Evolutionary conservation across 2,329 filamentous ascomycete species (phyloP).

Genomic region (Amphichorda felina): DNA sequence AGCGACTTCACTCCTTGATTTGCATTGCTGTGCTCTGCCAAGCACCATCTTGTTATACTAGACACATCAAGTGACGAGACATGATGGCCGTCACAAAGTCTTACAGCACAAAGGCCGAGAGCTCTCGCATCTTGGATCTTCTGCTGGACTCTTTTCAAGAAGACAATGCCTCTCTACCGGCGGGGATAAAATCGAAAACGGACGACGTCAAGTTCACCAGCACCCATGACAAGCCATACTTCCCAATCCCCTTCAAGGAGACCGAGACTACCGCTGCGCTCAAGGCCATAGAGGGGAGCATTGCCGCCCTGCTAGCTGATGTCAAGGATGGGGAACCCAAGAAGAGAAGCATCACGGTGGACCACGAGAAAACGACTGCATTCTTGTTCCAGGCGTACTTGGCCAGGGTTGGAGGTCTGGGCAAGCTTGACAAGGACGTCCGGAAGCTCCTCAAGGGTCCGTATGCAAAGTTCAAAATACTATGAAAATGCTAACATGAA

Average conservation of each 20-base stretch:
- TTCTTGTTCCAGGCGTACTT: slow-evolving; percentile 27
- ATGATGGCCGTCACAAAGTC: slow-evolving; percentile 2
- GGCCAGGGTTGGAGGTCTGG: slow-evolving; percentile 21
- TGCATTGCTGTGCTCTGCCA: too few species aligned
- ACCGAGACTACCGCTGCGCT: slow-evolving; percentile 29
- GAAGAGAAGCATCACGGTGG: slow-evolving; percentile 13
- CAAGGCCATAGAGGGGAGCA: slow-evolving; percentile 27
- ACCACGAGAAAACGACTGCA: slow-evolving; percentile 26
- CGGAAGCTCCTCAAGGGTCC: slow-evolving; percentile 17
- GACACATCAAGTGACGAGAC: too few species aligned
- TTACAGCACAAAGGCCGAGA: slow-evolving; percentile 14
- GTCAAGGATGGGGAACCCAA: slow-evolving; percentile 6
- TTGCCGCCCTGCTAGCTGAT: slow-evolving; percentile 19
- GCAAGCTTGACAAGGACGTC: slow-evolving; percentile 23
- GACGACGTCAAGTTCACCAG: slow-evolving; percentile 19
- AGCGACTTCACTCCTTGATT: too few species aligned
- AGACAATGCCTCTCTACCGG: slow-evolving; percentile 14
- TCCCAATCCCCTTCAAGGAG: slow-evolving; percentile 34
- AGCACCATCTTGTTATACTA: too few species aligned
- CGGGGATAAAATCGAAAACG: slow-evolving; percentile 9
- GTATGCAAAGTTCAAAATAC: slow-evolving; percentile 1
- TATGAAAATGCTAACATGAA: not conserved
- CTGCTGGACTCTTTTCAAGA: slow-evolving; percentile 12
- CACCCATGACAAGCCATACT: slow-evolving; percentile 24
- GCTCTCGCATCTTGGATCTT: slow-evolving; percentile 11